Percentiles rank a stretch among this genome's conserved stretches.
phyloP scores from a whole-genome alignment of 2,329 filamentous ascomycete genomes.

The Tolypocladium tropicale region DNA sequence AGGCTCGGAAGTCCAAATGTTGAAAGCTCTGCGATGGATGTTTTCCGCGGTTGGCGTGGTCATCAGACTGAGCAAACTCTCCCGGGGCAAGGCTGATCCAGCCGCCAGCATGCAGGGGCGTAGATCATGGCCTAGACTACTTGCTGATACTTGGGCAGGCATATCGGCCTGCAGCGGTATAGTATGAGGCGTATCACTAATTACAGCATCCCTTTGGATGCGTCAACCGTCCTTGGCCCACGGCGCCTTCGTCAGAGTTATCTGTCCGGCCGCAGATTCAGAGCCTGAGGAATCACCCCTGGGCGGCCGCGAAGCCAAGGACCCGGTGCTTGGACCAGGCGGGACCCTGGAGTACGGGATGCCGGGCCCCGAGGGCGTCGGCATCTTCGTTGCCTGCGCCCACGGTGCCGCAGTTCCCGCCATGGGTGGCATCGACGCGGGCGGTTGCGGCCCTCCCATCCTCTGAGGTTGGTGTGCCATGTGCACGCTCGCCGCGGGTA shows the following conservation, averaged over 20 bases:
- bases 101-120: not conserved
- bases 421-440: constrained; percentile 9
- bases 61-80: not conserved
- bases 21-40: not conserved
- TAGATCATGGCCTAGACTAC: not conserved
- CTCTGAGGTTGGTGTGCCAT: constrained; percentile 40
- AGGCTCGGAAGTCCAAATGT: too few species aligned
- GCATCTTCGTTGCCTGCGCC: constrained; percentile 31
- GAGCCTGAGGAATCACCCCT: constrained; percentile 9
- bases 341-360: constrained; percentile 28
- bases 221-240: constrained; percentile 28
- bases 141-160: not conserved
- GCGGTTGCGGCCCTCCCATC: constrained; percentile 7
- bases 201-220: not conserved
- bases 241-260: constrained; percentile 33
- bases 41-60: not conserved
- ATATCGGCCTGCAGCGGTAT: not conserved
- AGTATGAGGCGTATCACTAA: not conserved
- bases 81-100: not conserved
- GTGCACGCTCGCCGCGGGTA: constrained; percentile 42
- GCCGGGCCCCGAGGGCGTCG: constrained; percentile 20
- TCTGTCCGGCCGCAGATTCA: constrained; percentile 26
- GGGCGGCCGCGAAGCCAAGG: constrained; percentile 10
- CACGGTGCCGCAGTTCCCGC: constrained; percentile 33
- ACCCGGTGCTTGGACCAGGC: constrained; percentile 17